Percentiles rank a stretch among this genome's conserved stretches.
These are phyloP conservation scores for Borovskyia barvae DNA, from an alignment of 208 protist species.

Conservation along the genomic window DNA sequence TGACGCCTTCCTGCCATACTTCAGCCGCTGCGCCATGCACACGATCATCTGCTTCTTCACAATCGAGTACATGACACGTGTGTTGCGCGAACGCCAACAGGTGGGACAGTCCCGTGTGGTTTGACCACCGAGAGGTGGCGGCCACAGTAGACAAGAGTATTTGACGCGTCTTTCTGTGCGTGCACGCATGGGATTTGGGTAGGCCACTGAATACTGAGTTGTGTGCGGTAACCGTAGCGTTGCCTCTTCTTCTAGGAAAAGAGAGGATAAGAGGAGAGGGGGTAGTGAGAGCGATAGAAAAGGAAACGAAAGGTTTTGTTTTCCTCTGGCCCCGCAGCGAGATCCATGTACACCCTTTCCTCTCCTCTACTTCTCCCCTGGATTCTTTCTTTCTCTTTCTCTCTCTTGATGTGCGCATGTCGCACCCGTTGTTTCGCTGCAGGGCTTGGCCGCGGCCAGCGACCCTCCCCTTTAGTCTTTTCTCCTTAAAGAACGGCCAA, in stretches of 20 bases:
- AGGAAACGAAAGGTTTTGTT: neutral
- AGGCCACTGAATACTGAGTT: too few species aligned
- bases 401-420: too few species aligned
- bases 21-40: slow-evolving; percentile 81
- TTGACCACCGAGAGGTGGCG: too few species aligned
- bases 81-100: slow-evolving; percentile 15
- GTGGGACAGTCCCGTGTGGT: too few species aligned
- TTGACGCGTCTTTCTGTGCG: too few species aligned
- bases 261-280: neutral
- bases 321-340: neutral
- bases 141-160: too few species aligned
- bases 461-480: neutral
- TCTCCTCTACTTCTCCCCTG: neutral
- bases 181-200: too few species aligned
- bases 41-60: slow-evolving; percentile 90
- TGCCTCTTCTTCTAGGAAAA: slow-evolving; percentile 4
- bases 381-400: slow-evolving; percentile 8
- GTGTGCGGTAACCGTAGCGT: too few species aligned
- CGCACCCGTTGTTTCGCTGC: too few species aligned
- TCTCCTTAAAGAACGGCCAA: neutral
- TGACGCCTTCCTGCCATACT: slow-evolving; percentile 88
- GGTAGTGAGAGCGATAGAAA: slow-evolving; percentile 5
- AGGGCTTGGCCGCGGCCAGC: too few species aligned
- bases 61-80: slow-evolving; percentile 78
- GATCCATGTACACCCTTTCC: too few species aligned